Conservation (phyloP, 257 asterid genomes). For the Solanum tarapatanum region DNA sequence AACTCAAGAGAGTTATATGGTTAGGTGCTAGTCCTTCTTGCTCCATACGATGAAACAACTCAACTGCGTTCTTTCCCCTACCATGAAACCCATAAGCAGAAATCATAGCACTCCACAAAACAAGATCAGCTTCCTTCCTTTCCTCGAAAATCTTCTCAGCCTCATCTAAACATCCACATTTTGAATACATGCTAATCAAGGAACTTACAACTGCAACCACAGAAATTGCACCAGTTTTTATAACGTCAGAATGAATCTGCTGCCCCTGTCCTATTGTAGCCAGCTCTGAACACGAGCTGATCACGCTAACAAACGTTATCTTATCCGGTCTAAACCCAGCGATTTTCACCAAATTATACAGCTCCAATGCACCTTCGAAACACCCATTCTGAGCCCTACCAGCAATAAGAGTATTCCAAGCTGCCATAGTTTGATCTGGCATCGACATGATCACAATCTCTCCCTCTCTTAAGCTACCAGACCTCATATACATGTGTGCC, state of each 20-base stretch:
- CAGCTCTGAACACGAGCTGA: conserved; percentile 69
- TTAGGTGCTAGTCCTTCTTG: conserved; percentile 39
- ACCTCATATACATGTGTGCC: conserved; percentile 82
- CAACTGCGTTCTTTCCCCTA: conserved; percentile 58
- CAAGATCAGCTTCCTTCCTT: conserved; percentile 34
- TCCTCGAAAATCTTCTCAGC: conserved; percentile 55
- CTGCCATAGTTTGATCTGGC: conserved; percentile 46
- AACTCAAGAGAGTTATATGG: conserved; percentile 66
- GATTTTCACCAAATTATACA: conserved; percentile 42
- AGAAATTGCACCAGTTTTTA: conserved; percentile 50
- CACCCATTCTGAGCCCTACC: conserved; percentile 80
- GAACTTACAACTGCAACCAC: conserved; percentile 59
- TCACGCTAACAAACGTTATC: conserved; percentile 68
- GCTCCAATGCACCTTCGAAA: conserved; percentile 43
- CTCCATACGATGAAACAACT: conserved; percentile 50
- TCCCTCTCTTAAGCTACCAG: conserved; percentile 53
- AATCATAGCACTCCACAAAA: conserved; percentile 74
- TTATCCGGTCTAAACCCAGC: conserved; percentile 58
- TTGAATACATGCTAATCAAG: conserved; percentile 76
- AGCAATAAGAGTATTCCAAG: conserved; percentile 67
- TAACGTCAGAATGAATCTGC: conserved; percentile 77
- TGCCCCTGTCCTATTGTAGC: conserved; percentile 83
- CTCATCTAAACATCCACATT: conserved; percentile 75
- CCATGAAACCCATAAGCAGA: conserved; percentile 93
- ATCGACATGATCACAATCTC: conserved; percentile 44